Base-by-base conservation (phyloP, 1,284 basidiomycete species). In the Tilletia caries region DNA sequence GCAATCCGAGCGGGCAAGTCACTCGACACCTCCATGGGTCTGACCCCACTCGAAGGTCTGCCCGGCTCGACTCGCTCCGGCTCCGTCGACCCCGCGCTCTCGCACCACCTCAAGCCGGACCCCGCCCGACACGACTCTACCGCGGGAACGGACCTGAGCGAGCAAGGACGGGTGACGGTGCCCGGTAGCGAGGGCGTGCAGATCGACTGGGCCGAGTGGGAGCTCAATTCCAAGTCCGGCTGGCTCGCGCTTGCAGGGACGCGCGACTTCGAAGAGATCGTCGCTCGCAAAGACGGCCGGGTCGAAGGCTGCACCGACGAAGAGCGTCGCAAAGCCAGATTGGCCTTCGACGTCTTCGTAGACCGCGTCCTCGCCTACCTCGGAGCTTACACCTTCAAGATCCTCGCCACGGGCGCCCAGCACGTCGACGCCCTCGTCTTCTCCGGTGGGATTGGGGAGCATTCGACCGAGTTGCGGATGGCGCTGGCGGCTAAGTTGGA, bases 331-430 rank as follows among this genome's bases (percentile, higher is more conserved):
- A 6, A 34, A 2, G 69, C 69, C 20, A 43, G 37, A 4, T 33
- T 75, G 20, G 68, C 72, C 3, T 75, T 75, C 54, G 74, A 73
- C 43, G 54, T 75, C 18, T 75, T 73, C 67, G 72, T 75, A 2
- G 74, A 75, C 52, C 37, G 72, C 2, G 67, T 75, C n/a, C 67
- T 73, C 13, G 67, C 67, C 1, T 70, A 66, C 34, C 8, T 75
- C 23, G 74, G 74, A 1, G 66, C 66, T 3, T 75, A 73, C 48
- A 58, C 50, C 34, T 44, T 69, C 62, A 75, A 75, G 64, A 58
- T 75, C 52, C n/a, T n/a, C 8, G 64, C 64, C 13, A 15, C 34
- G 10, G 64, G 64, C 8, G 58, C 71, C 8, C 15, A 15, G 2
- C 64, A 68, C 5, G 64, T 75, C 1, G 46, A 73, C 41, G 70